These are phyloP conservation scores for Fraxinus xanthoxyloides DNA, from an alignment of 305 asterid genomes.

Conservation along the genomic window DNA sequence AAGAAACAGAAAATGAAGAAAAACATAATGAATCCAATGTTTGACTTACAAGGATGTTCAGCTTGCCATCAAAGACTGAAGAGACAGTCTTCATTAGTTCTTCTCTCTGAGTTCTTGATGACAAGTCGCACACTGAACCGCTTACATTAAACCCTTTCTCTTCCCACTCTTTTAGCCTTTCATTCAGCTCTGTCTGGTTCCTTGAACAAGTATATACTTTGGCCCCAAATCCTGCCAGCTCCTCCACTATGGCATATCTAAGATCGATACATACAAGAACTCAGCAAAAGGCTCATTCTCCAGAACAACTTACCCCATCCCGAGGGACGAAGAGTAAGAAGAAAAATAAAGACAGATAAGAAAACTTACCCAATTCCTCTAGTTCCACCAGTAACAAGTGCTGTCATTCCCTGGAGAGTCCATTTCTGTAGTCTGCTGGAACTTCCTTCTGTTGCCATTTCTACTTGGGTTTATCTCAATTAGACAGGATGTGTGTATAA, in stretches of 20 bases:
- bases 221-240: conserved; percentile 77
- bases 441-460: conserved; percentile 26
- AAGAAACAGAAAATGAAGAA: neutral
- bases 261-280: neutral
- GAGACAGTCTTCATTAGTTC: conserved; percentile 47
- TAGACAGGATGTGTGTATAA: neutral
- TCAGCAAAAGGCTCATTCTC: neutral
- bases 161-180: conserved; percentile 64
- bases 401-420: conserved; percentile 53
- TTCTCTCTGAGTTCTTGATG: conserved; percentile 41
- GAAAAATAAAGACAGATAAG: neutral
- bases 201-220: conserved; percentile 64
- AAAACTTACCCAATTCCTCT: conserved; percentile 45
- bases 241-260: conserved; percentile 75
- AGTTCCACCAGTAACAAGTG: conserved; percentile 61
- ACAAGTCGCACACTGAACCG: conserved; percentile 58
- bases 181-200: conserved; percentile 41
- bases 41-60: conserved; percentile 62
- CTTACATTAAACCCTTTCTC: conserved; percentile 61
- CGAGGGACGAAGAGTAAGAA: neutral
- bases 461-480: neutral
- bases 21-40: neutral
- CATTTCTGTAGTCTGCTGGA: conserved; percentile 33
- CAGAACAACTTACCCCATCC: neutral
- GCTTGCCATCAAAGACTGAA: conserved; percentile 52